phyloP scores from a whole-genome alignment of 768 basidiomycete species.

The Suillus americanus region DNA sequence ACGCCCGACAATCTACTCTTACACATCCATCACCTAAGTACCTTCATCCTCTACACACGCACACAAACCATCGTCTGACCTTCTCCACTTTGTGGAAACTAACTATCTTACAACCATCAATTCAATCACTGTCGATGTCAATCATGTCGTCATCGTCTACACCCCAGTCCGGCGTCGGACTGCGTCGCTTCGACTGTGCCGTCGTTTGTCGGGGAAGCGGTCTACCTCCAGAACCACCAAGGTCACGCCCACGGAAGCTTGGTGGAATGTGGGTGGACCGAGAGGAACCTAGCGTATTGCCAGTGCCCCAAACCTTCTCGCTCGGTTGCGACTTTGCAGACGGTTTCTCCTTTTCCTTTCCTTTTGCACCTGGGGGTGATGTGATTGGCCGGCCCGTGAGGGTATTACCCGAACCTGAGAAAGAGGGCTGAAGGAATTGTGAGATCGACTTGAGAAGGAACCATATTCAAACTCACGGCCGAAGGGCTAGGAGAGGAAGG shows the following conservation, averaged over 20 bases:
- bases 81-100: background rate
- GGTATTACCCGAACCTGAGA: constrained; percentile 66
- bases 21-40: constrained; percentile 4
- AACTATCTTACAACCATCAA: constrained; percentile 38
- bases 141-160: constrained; percentile 86
- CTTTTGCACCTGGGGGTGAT: constrained; percentile 46
- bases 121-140: constrained; percentile 78
- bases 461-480: constrained; percentile 24
- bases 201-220: constrained; percentile 45
- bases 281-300: constrained; percentile 50
- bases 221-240: constrained; percentile 55
- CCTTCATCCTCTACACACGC: background rate
- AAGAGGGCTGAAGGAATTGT: constrained; percentile 39
- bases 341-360: constrained; percentile 46
- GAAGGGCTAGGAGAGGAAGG: constrained; percentile 28
- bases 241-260: constrained; percentile 34
- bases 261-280: constrained; percentile 31
- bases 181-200: constrained; percentile 42
- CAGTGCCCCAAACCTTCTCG: constrained; percentile 42
- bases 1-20: constrained; percentile 16
- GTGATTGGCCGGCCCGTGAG: constrained; percentile 53
- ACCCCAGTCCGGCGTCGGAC: constrained; percentile 79
- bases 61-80: background rate
- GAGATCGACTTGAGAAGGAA: background rate
- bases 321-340: constrained; percentile 30